Conservation (phyloP, 371 early-diverging fungal species). For the Rhizopus stolonifer region DNA sequence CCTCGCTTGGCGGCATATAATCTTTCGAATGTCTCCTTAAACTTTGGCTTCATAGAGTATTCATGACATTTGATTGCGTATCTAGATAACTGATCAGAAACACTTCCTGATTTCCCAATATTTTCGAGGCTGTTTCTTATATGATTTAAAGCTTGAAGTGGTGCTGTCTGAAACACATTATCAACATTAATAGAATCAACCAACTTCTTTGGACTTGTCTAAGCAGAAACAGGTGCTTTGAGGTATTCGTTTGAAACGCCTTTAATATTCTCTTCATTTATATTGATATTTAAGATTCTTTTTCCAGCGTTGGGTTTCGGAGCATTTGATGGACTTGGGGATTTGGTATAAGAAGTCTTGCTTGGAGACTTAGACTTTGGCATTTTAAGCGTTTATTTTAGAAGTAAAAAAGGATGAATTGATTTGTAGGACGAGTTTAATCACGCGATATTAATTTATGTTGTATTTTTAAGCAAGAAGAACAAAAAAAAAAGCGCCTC, state of each 20-base stretch:
- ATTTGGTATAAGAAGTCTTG: neutral
- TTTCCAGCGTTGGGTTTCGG: slow-evolving; percentile 1
- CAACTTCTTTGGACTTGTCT: slow-evolving; percentile 16
- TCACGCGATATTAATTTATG: too few species aligned
- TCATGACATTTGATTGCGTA: slow-evolving; percentile 10
- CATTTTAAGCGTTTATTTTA: slow-evolving; percentile 8
- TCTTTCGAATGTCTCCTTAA: slow-evolving; percentile 8
- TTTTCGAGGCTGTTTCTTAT: slow-evolving; percentile 11
- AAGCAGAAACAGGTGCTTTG: slow-evolving; percentile 12
- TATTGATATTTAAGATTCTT: slow-evolving; percentile 3
- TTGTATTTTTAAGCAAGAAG: too few species aligned
- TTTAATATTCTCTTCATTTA: slow-evolving; percentile 4
- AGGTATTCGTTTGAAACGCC: slow-evolving; percentile 10
- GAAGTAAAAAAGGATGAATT: too few species aligned
- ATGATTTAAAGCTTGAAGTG: slow-evolving; percentile 8
- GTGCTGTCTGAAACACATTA: slow-evolving; percentile 5
- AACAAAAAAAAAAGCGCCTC: too few species aligned
- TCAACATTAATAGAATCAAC: slow-evolving; percentile 6
- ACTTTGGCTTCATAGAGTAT: slow-evolving; percentile 8
- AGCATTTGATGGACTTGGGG: slow-evolving; percentile 3
- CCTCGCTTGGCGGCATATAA: slow-evolving; percentile 11
- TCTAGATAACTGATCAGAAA: slow-evolving; percentile 10
- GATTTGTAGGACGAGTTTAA: too few species aligned
- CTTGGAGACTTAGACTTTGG: slow-evolving; percentile 12
- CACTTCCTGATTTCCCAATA: slow-evolving; percentile 10